A percentile compares a stretch with the other conserved stretches of the same genome.
Conservation (phyloP, 768 basidiomycete species). For the Kwoniella europaea region DNA sequence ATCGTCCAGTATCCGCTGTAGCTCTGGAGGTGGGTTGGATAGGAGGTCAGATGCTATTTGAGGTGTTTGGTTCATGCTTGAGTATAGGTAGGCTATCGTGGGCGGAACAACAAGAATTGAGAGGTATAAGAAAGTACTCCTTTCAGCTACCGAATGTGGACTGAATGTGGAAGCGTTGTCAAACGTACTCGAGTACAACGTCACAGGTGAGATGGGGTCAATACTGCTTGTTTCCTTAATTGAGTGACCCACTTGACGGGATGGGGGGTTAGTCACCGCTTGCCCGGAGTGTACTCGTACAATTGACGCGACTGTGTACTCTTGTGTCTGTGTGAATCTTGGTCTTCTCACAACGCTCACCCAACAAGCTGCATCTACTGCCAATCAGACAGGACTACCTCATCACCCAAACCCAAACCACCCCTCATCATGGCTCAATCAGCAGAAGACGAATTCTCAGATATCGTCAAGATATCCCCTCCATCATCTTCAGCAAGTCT, state of each 20-base stretch:
- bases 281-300: no score
- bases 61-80: slow-evolving; percentile 51
- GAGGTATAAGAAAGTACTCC: not conserved
- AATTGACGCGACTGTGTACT: no score
- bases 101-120: not conserved
- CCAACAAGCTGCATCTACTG: not conserved
- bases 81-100: not conserved
- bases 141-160: not conserved
- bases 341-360: not conserved
- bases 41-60: slow-evolving; percentile 42
- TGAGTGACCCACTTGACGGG: not conserved
- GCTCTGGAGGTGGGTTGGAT: slow-evolving; percentile 44
- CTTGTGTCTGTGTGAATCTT: no score
- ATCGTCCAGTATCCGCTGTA: slow-evolving; percentile 46
- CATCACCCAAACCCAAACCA: not conserved
- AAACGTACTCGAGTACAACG: no score
- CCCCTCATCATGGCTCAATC: not conserved
- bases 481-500: slow-evolving; percentile 18
- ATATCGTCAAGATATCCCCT: slow-evolving; percentile 36
- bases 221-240: not conserved
- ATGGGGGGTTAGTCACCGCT: no score
- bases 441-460: slow-evolving; percentile 23
- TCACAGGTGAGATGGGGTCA: no score
- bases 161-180: not conserved
- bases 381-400: not conserved